phyloP scores from a whole-genome alignment of 2,329 filamentous ascomycete species.

The Emmonsiellopsis sp. region DNA sequence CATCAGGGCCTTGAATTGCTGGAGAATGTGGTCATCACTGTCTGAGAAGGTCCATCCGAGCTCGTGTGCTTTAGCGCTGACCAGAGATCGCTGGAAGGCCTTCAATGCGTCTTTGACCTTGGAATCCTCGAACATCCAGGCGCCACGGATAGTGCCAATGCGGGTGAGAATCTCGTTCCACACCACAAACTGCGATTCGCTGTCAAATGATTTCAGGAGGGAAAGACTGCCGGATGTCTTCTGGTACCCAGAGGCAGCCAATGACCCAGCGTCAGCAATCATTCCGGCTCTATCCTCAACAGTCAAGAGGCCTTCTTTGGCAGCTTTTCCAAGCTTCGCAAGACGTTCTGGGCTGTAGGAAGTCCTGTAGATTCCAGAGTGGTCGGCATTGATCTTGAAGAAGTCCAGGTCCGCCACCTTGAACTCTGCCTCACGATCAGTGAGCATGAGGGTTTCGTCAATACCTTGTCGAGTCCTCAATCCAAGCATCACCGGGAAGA shows the following conservation, averaged over 20 bases:
- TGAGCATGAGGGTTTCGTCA: slow-evolving; percentile 64
- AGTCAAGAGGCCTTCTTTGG: slow-evolving; percentile 66
- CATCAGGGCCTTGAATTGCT: slow-evolving; percentile 88
- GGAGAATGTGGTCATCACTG: slow-evolving; percentile 75
- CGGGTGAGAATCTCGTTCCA: slow-evolving; percentile 87
- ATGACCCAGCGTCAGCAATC: slow-evolving; percentile 83
- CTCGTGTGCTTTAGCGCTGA: slow-evolving; percentile 71
- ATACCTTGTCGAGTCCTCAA: slow-evolving; percentile 67
- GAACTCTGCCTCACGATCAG: slow-evolving; percentile 64
- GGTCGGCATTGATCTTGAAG: slow-evolving; percentile 94
- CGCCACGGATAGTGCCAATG: slow-evolving; percentile 65
- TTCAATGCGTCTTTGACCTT: slow-evolving; percentile 63
- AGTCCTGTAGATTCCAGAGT: slow-evolving; percentile 85
- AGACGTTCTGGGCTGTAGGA: slow-evolving; percentile 77
- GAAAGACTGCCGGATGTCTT: slow-evolving; percentile 84
- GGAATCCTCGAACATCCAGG: slow-evolving; percentile 82
- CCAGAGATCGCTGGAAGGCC: slow-evolving; percentile 70
- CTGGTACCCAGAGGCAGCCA: slow-evolving; percentile 84
- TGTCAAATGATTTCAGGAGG: slow-evolving; percentile 72
- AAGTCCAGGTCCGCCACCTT: slow-evolving; percentile 73
- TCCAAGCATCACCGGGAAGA: slow-evolving; percentile 85
- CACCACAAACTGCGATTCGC: slow-evolving; percentile 79
- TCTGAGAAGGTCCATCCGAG: slow-evolving; percentile 83
- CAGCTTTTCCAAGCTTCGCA: slow-evolving; percentile 77
- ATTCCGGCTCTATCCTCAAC: slow-evolving; percentile 92